Evolutionary conservation across 2,329 filamentous ascomycete species (phyloP).

Genomic region (Curvularia sp.): DNA sequence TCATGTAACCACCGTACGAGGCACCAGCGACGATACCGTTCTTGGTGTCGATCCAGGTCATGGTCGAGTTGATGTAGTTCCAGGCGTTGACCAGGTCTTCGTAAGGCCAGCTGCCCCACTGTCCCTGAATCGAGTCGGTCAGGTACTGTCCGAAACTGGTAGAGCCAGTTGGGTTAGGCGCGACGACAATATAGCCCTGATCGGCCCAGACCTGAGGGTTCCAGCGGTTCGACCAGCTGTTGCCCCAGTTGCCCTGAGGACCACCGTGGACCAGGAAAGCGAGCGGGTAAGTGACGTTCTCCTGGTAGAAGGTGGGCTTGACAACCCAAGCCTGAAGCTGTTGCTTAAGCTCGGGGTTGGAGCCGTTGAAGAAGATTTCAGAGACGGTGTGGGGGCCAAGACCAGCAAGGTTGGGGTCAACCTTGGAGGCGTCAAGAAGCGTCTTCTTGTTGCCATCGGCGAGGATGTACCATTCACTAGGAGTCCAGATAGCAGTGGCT

Average conservation of each 20-base stretch:
- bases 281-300: slow-evolving; percentile 76
- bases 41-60: slow-evolving; percentile 71
- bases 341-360: slow-evolving; percentile 59
- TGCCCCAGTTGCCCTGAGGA: slow-evolving; percentile 75
- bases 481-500: slow-evolving; percentile 43
- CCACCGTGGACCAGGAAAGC: slow-evolving; percentile 83
- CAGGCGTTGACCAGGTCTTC: slow-evolving; percentile 80
- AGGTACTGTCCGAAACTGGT: slow-evolving; percentile 84
- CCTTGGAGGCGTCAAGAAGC: slow-evolving; percentile 67
- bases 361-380: slow-evolving; percentile 75
- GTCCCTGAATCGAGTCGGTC: slow-evolving; percentile 74
- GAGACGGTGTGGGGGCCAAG: slow-evolving; percentile 67
- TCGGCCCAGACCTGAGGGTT: slow-evolving; percentile 86
- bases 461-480: slow-evolving; percentile 41
- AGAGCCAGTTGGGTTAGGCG: slow-evolving; percentile 83
- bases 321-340: slow-evolving; percentile 72
- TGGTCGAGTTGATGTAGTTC: slow-evolving; percentile 71
- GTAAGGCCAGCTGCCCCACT: slow-evolving; percentile 90
- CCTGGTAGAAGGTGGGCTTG: slow-evolving; percentile 69
- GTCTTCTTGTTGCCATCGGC: slow-evolving; percentile 45
- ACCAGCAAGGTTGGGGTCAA: slow-evolving; percentile 69
- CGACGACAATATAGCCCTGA: slow-evolving; percentile 83
- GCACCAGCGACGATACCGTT: slow-evolving; percentile 78
- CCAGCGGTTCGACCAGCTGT: slow-evolving; percentile 83
- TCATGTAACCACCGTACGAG: slow-evolving; percentile 55